Conservation (phyloP, 2,329 filamentous ascomycete genomes). For the Magnaporthiopsis poae region DNA sequence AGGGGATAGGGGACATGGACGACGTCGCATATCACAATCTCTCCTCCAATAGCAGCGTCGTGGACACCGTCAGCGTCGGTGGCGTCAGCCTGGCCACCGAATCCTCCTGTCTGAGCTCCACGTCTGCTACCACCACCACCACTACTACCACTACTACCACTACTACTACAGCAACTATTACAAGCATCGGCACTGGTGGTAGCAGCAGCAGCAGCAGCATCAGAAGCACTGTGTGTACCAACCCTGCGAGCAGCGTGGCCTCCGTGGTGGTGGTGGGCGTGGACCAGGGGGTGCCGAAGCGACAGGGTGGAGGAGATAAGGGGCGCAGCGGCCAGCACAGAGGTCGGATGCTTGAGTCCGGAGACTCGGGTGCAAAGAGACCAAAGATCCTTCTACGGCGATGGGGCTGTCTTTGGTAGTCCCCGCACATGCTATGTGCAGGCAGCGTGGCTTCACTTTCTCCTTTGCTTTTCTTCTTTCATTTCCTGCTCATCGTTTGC, state of each 20-base stretch:
- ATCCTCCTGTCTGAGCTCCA: neutral
- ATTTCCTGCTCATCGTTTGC: no score
- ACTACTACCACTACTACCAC: neutral
- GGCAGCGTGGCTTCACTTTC: neutral
- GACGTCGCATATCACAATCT: neutral
- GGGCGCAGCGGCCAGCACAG: neutral
- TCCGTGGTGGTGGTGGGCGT: conserved; percentile 6
- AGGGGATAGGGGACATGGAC: no score
- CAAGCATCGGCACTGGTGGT: neutral
- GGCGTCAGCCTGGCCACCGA: neutral
- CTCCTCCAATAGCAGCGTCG: neutral
- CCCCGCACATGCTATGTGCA: neutral
- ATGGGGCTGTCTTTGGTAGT: neutral
- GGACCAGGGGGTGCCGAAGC: no score
- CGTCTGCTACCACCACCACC: neutral
- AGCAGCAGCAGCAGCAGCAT: neutral
- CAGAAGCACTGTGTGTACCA: neutral
- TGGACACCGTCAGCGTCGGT: neutral
- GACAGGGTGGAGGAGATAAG: neutral
- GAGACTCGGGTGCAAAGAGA: neutral
- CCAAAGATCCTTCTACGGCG: neutral
- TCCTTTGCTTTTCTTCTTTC: neutral
- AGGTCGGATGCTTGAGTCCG: neutral
- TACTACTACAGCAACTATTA: neutral
- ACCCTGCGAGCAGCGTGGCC: neutral